A percentile compares a stretch with the other conserved stretches of the same genome.
Conservation (phyloP, 371 early-diverging fungal species). For the Rhizomucor pusillus region DNA sequence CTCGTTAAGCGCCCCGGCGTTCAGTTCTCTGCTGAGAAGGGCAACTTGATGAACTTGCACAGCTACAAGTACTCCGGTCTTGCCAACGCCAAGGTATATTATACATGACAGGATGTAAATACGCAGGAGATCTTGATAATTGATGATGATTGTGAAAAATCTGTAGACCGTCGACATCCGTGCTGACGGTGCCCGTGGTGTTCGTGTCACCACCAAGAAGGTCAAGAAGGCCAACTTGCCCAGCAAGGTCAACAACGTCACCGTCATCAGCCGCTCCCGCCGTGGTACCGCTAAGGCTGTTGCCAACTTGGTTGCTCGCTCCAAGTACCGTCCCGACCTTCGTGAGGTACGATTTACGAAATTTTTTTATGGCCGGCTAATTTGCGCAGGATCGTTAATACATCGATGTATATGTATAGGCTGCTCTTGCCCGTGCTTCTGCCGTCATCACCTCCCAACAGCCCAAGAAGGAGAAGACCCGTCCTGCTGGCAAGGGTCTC, state of each 20-base stretch:
- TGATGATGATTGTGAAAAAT: neutral
- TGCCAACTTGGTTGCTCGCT: constrained; percentile 63
- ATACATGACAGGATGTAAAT: neutral
- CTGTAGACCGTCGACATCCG: constrained; percentile 69
- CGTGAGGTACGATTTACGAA: constrained; percentile 47
- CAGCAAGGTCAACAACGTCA: constrained; percentile 52
- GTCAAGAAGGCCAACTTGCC: constrained; percentile 55
- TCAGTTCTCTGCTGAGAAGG: constrained; percentile 78
- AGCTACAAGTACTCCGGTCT: constrained; percentile 86
- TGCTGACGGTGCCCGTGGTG: constrained; percentile 59
- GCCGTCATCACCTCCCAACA: constrained; percentile 67
- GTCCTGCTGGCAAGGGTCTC: constrained; percentile 50
- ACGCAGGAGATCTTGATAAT: neutral
- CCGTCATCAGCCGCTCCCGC: constrained; percentile 63
- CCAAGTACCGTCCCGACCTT: constrained; percentile 79
- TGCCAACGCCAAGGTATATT: constrained; percentile 72
- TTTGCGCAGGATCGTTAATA: neutral
- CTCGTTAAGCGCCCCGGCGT: constrained; percentile 79
- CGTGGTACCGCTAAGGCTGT: constrained; percentile 72
- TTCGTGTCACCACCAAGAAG: constrained; percentile 66
- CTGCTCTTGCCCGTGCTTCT: constrained; percentile 81
- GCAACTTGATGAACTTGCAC: constrained; percentile 84
- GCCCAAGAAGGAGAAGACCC: constrained; percentile 57
- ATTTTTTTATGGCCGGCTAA: neutral
- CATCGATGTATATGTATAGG: constrained; percentile 31